phyloP scores from a whole-genome alignment of 768 basidiomycete species.

The Favolaschia claudopus region DNA sequence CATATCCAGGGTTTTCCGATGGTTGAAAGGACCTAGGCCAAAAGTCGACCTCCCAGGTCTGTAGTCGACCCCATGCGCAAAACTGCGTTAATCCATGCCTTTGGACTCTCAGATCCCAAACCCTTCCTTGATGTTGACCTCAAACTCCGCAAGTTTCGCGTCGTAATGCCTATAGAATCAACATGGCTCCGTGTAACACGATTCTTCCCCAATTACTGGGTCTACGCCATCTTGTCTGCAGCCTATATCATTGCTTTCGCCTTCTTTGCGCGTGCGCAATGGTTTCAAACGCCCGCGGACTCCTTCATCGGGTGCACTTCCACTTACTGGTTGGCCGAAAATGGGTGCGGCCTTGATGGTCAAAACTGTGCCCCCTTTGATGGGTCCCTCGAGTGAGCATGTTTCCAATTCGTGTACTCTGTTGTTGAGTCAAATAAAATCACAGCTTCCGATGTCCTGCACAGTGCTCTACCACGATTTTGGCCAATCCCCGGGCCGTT shows the following conservation, averaged over 20 bases:
- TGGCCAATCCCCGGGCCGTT: constrained; percentile 78
- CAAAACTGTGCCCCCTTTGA: constrained; percentile 68
- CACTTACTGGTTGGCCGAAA: constrained; percentile 65
- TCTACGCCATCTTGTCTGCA: constrained; percentile 61
- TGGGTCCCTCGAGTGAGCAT: constrained; percentile 56
- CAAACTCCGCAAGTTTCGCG: constrained; percentile 40
- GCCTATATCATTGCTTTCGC: constrained; percentile 77
- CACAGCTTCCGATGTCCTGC: constrained; percentile 78
- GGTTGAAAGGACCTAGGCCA: constrained; percentile 68
- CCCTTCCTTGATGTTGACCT: constrained; percentile 64
- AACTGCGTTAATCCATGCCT: constrained; percentile 4
- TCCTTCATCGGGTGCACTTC: constrained; percentile 52
- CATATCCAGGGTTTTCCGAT: constrained; percentile 36
- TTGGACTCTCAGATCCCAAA: constrained; percentile 49
- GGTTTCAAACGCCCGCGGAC: constrained; percentile 69
- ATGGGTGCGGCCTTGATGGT: constrained; percentile 80
- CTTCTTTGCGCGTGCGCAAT: constrained; percentile 77
- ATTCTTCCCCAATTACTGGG: constrained; percentile 57
- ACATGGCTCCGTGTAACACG: constrained; percentile 58
- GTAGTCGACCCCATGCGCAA: constrained; percentile 22
- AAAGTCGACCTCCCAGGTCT: constrained; percentile 58
- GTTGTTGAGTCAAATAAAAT: neutral
- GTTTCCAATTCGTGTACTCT: neutral
- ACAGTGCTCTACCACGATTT: constrained; percentile 65
- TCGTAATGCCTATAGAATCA: constrained; percentile 63